These are phyloP conservation scores for Serendipita sp. DNA, from an alignment of 768 basidiomycete species.

Conservation along the genomic window DNA sequence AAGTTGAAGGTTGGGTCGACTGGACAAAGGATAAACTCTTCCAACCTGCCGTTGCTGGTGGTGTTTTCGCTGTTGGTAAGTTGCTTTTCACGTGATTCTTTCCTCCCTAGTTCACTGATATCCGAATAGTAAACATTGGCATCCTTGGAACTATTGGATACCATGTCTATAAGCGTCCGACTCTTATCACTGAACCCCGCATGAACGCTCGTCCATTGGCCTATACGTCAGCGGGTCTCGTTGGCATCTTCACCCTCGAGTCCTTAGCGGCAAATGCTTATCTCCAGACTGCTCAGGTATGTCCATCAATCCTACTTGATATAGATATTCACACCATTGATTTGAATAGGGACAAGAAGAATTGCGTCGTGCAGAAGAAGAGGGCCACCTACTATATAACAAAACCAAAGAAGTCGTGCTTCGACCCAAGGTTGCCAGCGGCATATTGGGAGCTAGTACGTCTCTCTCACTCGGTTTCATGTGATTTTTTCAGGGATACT, in stretches of 20 bases:
- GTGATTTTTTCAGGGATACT: neutral
- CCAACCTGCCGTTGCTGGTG: conserved; percentile 53
- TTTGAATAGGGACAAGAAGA: conserved; percentile 31
- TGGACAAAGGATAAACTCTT: conserved; percentile 35
- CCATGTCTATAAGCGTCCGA: conserved; percentile 43
- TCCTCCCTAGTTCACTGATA: neutral
- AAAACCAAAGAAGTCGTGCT: conserved; percentile 38
- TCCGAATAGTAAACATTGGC: conserved; percentile 47
- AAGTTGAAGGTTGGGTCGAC: conserved; percentile 1
- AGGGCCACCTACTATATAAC: conserved; percentile 39
- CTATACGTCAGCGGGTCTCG: conserved; percentile 30
- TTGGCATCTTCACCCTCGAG: conserved; percentile 44
- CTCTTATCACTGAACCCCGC: conserved; percentile 40
- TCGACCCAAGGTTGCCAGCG: conserved; percentile 48
- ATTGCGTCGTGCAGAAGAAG: conserved; percentile 36
- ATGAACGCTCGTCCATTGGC: conserved; percentile 26
- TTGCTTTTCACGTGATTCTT: conserved; percentile 5
- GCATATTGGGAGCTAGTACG: conserved; percentile 32
- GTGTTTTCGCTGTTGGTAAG: conserved; percentile 51
- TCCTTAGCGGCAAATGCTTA: conserved; percentile 47
- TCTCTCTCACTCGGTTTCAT: neutral
- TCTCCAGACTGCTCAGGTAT: conserved; percentile 29
- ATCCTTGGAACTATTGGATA: conserved; percentile 45
- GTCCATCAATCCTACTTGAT: neutral
- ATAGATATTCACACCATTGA: neutral